These are phyloP conservation scores for Phaeosphaeria sp. DNA, from an alignment of 2,329 filamentous ascomycete species.

Conservation along the genomic window DNA sequence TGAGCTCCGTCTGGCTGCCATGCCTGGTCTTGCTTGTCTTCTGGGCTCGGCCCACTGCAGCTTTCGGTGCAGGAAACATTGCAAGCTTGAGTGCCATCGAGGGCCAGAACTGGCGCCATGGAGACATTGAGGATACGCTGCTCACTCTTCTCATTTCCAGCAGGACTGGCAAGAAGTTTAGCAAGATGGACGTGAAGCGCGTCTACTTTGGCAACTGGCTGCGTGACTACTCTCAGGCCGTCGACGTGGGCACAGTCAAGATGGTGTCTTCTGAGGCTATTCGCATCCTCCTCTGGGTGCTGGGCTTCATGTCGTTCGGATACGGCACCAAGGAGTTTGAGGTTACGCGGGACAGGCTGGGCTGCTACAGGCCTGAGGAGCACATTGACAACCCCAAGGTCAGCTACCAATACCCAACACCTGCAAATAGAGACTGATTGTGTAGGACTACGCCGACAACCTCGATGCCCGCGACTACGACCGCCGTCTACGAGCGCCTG, in stretches of 20 bases:
- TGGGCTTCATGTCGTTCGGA: conserved; percentile 89
- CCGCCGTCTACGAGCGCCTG: conserved; percentile 76
- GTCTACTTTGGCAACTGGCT: conserved; percentile 98
- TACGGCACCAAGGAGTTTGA: conserved; percentile 86
- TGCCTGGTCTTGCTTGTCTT: conserved; percentile 63
- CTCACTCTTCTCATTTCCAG: conserved; percentile 73
- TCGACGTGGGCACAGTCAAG: conserved; percentile 92
- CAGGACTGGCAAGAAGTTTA: conserved; percentile 78
- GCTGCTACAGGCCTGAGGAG: conserved; percentile 74
- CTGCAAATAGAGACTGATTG: conserved; percentile 9
- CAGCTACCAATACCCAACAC: background rate
- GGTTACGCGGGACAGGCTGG: conserved; percentile 78
- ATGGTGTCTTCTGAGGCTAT: conserved; percentile 90
- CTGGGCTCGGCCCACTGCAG: conserved; percentile 71
- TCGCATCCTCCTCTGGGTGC: conserved; percentile 83
- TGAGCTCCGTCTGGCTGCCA: conserved; percentile 47
- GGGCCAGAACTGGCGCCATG: conserved; percentile 73
- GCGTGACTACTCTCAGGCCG: conserved; percentile 89
- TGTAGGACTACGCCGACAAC: conserved; percentile 81
- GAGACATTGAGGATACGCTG: conserved; percentile 89
- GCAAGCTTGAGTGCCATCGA: conserved; percentile 80
- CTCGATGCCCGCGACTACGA: conserved; percentile 85
- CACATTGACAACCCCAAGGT: conserved; percentile 78
- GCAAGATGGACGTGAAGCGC: conserved; percentile 83
- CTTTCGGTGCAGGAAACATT: conserved; percentile 90